Evolutionary conservation across 352 stramenopile species (phyloP), one percentile per base, ranked within the genome.

Genomic region (Lagenidium sp.): DNA sequence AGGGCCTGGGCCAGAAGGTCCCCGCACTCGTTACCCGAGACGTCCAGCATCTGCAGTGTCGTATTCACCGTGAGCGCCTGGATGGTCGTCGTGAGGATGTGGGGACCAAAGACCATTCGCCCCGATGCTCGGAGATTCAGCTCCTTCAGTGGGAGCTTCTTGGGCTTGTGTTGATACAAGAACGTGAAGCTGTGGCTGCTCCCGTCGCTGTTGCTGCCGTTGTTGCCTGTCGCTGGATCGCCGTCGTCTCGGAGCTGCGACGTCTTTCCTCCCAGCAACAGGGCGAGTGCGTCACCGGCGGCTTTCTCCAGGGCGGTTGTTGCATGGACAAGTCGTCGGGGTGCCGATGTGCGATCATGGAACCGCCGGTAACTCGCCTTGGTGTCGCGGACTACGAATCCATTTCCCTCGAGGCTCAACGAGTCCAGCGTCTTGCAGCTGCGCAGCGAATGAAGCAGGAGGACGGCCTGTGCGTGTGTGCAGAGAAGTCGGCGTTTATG

Each of bases 11-110:
- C 70, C 7, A 91, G 57, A 1, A 61, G 57, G 36, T 91, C 74
- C 18, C 79, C 79, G 32, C 70, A 84, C 21, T 78, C 63, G 31
- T 91, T 91, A 4, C 79, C 75, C 18, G 79, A 78, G 8, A 88
- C 62, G 16, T 88, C 73, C 6, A 91, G 64, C 41, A 91, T 61
- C 28, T 78, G 68, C 22, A 91, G 55, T 26, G 35, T 50, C 43
- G 60, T 18, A 45, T 76, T 68, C 31, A 52, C 23, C 4, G 47
- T 46, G 1, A 88, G 50, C 23, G 79, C 61, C 7, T 76, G 46
- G 3, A 83, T 52, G 15, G 64, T 66, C 16, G 60, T 53, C 4
- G 60, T 65, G 22, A 86, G 54, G 20, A 83, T 56, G 20, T 69
- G 52, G 1, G 62, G 41, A 0, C 76, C 66, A 41, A 84, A 91